Evolutionary conservation across 495 filamentous ascomycete genomes (phyloP), one percentile per base, ranked within the genome.

Genomic region (Astrothelium macrocarpum): DNA sequence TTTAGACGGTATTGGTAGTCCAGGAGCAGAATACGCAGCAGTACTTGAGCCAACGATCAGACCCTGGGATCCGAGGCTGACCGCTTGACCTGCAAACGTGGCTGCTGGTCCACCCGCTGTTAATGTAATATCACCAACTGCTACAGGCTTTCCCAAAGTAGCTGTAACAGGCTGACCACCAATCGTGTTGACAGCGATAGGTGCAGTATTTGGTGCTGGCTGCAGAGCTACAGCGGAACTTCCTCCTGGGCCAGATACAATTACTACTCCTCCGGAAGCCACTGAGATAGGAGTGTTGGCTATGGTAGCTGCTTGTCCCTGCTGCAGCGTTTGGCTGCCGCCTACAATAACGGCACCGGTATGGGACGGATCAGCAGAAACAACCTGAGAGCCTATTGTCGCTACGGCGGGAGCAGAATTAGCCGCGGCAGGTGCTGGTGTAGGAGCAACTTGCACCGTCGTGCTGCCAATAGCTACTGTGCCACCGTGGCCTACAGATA

Each of bases 41-140:
- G 49, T 56, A 16, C 49, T 56, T 26, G 49, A 56, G 14, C 59
- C 59, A 39, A 60, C 59, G 4, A 60, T 28, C 12, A 60, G n/a
- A 28, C 59, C 59, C 20, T 60, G 59, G 2, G 59, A 60, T 43
- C 32, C 59, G 3, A 60, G 31, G 28, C 59, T 60, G 29, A 60
- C 31, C 32, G 25, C 59, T 28, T 60, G 59, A 43, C 59, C 59
- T 18, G 18, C 18, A 12, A 36, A 11, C 28, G 59, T 60, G 29
- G 20, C 59, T 1, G 59, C 29, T 60, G 59, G 29, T 36, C 59
- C 59, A 28, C 29, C 59, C 28, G 39, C 20, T n/a, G 59, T 39
- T 5, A 60, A 25, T 12, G 31, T 60, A 2, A 31, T 36, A 25
- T n/a, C n/a, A 28, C 31, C 59, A 1, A 60, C 20, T 25, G 39